A percentile compares a stretch with the other conserved stretches of the same genome.
Conservation (phyloP, 2,329 filamentous ascomycete genomes). For the Pleurostoma richardsiae region DNA sequence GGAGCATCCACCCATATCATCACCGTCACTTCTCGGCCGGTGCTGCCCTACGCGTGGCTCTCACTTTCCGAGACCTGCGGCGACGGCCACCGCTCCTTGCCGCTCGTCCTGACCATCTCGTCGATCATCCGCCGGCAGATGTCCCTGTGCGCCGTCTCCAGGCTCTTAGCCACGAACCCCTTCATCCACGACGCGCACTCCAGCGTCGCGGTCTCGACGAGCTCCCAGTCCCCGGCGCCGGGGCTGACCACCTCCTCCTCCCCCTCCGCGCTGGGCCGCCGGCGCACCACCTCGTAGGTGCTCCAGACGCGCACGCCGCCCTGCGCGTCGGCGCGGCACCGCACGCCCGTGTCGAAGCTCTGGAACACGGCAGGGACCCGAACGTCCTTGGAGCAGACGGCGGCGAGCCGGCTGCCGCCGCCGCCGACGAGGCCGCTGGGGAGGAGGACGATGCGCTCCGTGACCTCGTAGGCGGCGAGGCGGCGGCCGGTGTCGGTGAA, state of each 20-base stretch:
- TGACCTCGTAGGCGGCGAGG: constrained; percentile 17
- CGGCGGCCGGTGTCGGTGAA: constrained; percentile 9
- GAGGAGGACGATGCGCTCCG: constrained; percentile 31
- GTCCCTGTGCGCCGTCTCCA: constrained; percentile 21
- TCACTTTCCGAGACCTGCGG: background rate
- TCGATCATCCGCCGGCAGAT: constrained; percentile 23
- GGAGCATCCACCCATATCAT: too few relatives aligned
- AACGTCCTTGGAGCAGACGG: constrained; percentile 26
- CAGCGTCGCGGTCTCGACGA: constrained; percentile 25
- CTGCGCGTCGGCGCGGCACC: constrained; percentile 35
- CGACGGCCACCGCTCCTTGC: background rate
- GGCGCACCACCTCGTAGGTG: constrained; percentile 23
- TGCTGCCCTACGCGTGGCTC: too few relatives aligned
- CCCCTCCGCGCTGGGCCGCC: constrained; percentile 4
- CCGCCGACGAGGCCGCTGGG: constrained; percentile 31
- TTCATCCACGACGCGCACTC: constrained; percentile 25
- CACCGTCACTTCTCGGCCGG: too few relatives aligned
- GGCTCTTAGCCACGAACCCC: constrained; percentile 25
- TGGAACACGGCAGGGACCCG: constrained; percentile 38
- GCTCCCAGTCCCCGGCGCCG: constrained; percentile 18
- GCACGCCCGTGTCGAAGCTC: constrained; percentile 30
- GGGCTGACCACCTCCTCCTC: constrained; percentile 9
- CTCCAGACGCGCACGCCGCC: constrained; percentile 37
- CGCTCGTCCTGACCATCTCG: constrained; percentile 10
- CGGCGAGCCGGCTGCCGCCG: constrained; percentile 13